Conservation (phyloP, 176 grass and related monocot species). For the Oryza glumipatula region DNA sequence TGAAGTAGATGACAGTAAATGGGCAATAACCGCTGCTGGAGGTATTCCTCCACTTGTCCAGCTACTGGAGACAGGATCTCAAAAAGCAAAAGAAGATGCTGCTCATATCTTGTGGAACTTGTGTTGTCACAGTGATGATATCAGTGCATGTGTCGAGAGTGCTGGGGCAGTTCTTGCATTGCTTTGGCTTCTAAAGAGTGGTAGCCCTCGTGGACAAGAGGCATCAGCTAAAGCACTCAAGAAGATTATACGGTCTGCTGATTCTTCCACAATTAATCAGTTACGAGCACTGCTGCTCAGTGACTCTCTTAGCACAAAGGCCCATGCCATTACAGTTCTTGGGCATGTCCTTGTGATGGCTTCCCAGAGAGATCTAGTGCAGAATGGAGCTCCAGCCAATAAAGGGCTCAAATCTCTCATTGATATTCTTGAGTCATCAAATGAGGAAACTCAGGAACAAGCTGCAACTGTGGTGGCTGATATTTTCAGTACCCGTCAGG, state of each 20-base stretch:
- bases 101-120: conserved; percentile 87
- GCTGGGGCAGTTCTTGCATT: conserved; percentile 81
- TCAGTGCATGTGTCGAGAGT: conserved; percentile 94
- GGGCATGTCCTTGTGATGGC: conserved; percentile 90
- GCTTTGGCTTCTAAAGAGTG: conserved; percentile 86
- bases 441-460: conserved; percentile 84
- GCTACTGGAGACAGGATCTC: conserved; percentile 86
- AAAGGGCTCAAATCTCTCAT: conserved; percentile 86
- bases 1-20: conserved; percentile 95
- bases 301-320: conserved; percentile 76
- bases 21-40: conserved; percentile 98
- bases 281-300: conserved; percentile 73
- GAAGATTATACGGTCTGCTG: conserved; percentile 77
- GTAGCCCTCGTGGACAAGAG: conserved; percentile 70
- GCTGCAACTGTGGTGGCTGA: conserved; percentile 89
- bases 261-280: conserved; percentile 91
- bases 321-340: conserved; percentile 83
- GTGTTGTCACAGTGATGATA: conserved; percentile 91
- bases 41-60: conserved; percentile 94
- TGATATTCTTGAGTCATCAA: conserved; percentile 76
- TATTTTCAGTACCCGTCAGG: conserved; percentile 81
- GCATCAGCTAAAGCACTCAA: conserved; percentile 86
- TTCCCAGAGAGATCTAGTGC: conserved; percentile 70
- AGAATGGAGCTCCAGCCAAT: conserved; percentile 80
- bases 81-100: conserved; percentile 88